phyloP scores from a whole-genome alignment of 225 moss, liverwort and hornwort species.

The Lunularia cruciata region DNA sequence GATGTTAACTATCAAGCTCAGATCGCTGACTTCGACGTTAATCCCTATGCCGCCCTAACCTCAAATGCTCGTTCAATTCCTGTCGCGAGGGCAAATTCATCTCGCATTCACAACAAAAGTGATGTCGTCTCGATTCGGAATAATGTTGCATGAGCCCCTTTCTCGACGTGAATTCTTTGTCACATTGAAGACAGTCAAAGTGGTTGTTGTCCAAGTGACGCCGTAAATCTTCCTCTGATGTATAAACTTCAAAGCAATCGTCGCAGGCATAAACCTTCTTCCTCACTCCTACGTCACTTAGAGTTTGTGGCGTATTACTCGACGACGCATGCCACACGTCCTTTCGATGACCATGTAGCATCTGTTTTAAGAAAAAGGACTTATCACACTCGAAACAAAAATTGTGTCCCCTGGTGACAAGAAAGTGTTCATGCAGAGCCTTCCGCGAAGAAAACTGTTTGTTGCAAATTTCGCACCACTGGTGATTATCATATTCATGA shows the following conservation, averaged over 20 bases:
- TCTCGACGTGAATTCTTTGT: conserved; percentile 9
- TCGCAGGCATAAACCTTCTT: conserved; percentile 19
- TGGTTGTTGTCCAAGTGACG: conserved; percentile 7
- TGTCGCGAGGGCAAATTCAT: background rate
- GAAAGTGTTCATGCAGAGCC: conserved; percentile 3
- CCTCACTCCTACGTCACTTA: conserved; percentile 8
- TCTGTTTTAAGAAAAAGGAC: background rate
- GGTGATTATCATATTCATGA: conserved; percentile 21
- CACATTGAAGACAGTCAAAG: conserved; percentile 7
- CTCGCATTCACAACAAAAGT: conserved; percentile 18
- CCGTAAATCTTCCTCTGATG: conserved; percentile 5
- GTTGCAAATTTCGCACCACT: conserved; percentile 12
- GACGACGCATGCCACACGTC: background rate
- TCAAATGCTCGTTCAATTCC: conserved; percentile 15
- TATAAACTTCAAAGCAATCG: background rate
- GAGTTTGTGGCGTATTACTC: background rate
- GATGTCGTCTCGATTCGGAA: conserved; percentile 1
- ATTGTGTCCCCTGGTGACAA: conserved; percentile 4
- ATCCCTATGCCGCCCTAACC: background rate
- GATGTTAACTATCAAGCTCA: no score
- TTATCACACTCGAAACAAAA: conserved; percentile 16
- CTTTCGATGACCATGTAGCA: background rate
- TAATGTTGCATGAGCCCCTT: conserved; percentile 10
- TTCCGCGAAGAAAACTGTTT: conserved; percentile 6
- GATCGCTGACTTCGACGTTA: no score